Conservation (phyloP, 78 protist genomes). For the Dictyostelium capitatum region DNA sequence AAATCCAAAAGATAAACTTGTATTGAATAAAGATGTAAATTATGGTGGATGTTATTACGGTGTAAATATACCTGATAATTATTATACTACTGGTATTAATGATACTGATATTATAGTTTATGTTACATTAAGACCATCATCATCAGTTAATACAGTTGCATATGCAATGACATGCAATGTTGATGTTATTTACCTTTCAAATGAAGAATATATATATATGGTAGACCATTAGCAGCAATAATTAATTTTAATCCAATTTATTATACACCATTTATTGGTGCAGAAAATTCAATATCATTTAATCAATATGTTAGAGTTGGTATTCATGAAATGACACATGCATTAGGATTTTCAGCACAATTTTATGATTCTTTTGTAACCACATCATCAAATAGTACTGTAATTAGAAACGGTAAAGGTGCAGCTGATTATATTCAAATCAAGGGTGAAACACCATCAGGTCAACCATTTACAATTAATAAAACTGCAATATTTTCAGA, state of each 20-base stretch:
- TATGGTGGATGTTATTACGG: conserved; percentile 31
- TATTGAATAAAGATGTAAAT: neutral
- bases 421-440: neutral
- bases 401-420: neutral
- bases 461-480: neutral
- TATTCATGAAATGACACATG: conserved; percentile 35
- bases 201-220: neutral
- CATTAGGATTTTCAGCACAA: conserved; percentile 7
- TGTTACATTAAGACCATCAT: conserved; percentile 53
- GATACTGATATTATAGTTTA: conserved; percentile 39
- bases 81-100: neutral
- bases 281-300: neutral
- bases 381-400: neutral
- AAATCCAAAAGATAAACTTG: neutral
- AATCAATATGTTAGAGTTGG: neutral
- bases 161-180: conserved; percentile 21
- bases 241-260: conserved; percentile 19
- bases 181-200: too few relatives aligned
- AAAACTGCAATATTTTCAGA: neutral
- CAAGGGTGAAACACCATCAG: neutral
- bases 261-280: neutral
- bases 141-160: neutral
- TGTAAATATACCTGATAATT: neutral
- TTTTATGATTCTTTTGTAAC: neutral
- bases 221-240: conserved; percentile 2